Percentiles rank a stretch among this genome's conserved stretches.
Conservation (phyloP, 768 basidiomycete species). For the Tricholoma hemisulphureum region DNA sequence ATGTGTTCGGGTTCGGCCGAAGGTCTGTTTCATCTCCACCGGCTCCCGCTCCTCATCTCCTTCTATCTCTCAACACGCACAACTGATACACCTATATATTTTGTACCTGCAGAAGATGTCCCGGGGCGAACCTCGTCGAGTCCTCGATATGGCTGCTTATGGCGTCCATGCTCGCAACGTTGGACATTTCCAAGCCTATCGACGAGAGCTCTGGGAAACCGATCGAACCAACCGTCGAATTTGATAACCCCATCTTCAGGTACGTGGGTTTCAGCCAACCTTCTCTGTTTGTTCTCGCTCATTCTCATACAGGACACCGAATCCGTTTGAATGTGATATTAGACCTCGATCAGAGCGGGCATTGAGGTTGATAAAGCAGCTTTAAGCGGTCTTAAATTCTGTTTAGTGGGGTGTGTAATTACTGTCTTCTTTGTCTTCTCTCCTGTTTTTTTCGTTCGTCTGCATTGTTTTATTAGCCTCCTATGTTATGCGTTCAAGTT, state of each 20-base stretch:
- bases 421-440: background rate
- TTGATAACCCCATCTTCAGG: conserved; percentile 66
- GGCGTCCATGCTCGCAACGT: conserved; percentile 53
- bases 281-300: conserved; percentile 1
- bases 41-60: background rate
- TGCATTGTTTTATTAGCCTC: background rate
- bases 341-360: conserved; percentile 48
- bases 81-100: background rate
- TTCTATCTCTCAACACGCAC: background rate
- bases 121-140: conserved; percentile 62
- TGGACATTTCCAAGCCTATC: conserved; percentile 51
- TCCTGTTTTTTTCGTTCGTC: background rate
- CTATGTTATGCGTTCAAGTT: too few relatives aligned
- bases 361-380: conserved; percentile 38
- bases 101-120: conserved; percentile 50
- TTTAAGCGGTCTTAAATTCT: conserved; percentile 18
- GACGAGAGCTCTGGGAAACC: conserved; percentile 46
- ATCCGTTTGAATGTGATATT: conserved; percentile 47
- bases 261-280: conserved; percentile 23
- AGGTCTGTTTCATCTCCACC: conserved; percentile 25
- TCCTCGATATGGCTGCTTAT: conserved; percentile 60
- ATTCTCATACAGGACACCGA: conserved; percentile 39
- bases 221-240: conserved; percentile 48
- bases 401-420: background rate
- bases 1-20: conserved; percentile 43